Evolutionary conservation across 495 filamentous ascomycete genomes (phyloP), one percentile per base, ranked within the genome.

Genomic region (Cercophora samala): DNA sequence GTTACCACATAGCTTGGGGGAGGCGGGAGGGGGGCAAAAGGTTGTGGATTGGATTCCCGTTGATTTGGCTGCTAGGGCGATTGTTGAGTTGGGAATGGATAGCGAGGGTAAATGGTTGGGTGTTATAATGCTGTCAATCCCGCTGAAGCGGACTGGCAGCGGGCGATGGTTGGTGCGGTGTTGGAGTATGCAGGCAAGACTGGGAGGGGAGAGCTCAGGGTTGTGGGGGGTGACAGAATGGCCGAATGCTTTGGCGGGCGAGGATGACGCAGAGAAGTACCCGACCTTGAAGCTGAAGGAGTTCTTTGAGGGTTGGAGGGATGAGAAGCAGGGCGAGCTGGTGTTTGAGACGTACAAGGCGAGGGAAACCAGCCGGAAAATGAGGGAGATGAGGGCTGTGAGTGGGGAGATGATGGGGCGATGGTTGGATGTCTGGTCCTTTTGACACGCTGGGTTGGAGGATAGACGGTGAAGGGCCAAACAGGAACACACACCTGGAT

Each of bases 281-380:
- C 62, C 62, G n/a, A 8, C 51, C 23, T 23, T 64, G 21, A 64
- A 64, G 23, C 23, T 63, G 52, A 23, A 56, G 22, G 62, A 32
- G 21, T 64, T 64, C 29, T 64, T 64, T 55, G 51, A 64, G 53
- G 62, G 15, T 3, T 53, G 42, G 64, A 60, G 32, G 15, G 58
- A 21, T 6, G 32, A 46, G 25, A 29, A 21, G 29, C 25, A 46
- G 18, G 19, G n/a, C n/a, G 29, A 18, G n/a, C 11, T 25, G n/a
- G 22, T 8, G 18, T 62, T 60, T 24, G 29, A 62, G 26, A 62
- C 60, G 29, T 26, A 62, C 25, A 37, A 29, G 21, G 60, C 26
- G 32, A 51, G 6, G 5, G n/a, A 62, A 15, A 62, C 5, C 1
- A 62, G 60, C 29, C 25, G 21, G 29, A 42, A 26, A 5, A 42